Conservation (phyloP, 257 asterid species). For the Nicotiana tabacum region DNA sequence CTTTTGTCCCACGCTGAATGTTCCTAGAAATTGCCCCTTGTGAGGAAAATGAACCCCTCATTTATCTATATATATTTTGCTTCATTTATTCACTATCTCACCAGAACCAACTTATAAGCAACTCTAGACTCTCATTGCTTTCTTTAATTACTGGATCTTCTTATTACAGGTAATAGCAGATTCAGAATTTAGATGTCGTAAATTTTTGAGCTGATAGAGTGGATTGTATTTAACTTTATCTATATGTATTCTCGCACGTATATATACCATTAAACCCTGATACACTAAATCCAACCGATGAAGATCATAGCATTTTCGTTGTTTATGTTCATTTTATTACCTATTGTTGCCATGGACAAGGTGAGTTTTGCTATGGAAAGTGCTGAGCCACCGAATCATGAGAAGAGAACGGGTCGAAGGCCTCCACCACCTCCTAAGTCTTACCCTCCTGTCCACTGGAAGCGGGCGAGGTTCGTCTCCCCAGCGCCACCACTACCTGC, state of each 20-base stretch:
- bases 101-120: too few species aligned
- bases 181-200: too few species aligned
- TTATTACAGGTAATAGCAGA: too few species aligned
- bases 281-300: background rate
- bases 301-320: background rate
- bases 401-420: background rate
- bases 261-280: too few species aligned
- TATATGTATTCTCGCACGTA: too few species aligned
- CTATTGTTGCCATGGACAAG: background rate
- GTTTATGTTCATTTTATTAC: background rate
- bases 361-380: background rate
- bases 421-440: background rate
- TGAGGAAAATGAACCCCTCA: background rate
- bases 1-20: background rate
- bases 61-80: background rate
- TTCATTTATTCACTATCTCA: background rate
- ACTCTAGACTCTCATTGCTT: too few species aligned
- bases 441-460: background rate
- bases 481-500: background rate
- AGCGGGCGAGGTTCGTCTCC: background rate
- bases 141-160: too few species aligned
- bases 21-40: background rate
- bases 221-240: too few species aligned
- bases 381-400: background rate
- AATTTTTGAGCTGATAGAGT: too few species aligned